Evolutionary conservation across 2,329 filamentous ascomycete species (phyloP).

Genomic region (Atkinsonella texensis): DNA sequence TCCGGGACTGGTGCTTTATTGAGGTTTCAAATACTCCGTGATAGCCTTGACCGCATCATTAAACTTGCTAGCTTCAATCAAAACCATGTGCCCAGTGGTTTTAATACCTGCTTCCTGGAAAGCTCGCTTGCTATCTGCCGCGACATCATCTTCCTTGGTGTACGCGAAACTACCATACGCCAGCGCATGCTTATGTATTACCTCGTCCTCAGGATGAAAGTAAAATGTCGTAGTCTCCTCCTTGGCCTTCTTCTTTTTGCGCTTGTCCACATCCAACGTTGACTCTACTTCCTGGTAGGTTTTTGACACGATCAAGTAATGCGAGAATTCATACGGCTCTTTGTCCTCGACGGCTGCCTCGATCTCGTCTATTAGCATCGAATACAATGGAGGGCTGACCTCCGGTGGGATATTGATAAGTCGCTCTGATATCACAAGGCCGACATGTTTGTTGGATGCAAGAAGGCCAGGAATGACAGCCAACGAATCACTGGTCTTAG

Average conservation of each 20-base stretch:
- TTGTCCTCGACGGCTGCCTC: slow-evolving; percentile 77
- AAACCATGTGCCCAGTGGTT: slow-evolving; percentile 70
- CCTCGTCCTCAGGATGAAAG: slow-evolving; percentile 94
- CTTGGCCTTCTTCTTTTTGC: slow-evolving; percentile 53
- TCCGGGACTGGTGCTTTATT: neutral
- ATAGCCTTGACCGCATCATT: slow-evolving; percentile 64
- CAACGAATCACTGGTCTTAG: slow-evolving; percentile 41
- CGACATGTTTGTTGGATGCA: slow-evolving; percentile 47
- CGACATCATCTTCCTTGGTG: slow-evolving; percentile 67
- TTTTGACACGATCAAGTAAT: slow-evolving; percentile 86
- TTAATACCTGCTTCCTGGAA: slow-evolving; percentile 90
- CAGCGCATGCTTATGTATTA: slow-evolving; percentile 63
- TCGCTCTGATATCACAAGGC: slow-evolving; percentile 80
- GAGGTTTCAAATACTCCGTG: slow-evolving; percentile 55
- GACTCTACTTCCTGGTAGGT: slow-evolving; percentile 86
- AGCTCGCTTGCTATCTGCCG: slow-evolving; percentile 81
- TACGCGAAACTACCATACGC: slow-evolving; percentile 64
- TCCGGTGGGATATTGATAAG: slow-evolving; percentile 96
- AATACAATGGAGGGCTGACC: slow-evolving; percentile 86
- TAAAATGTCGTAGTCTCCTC: slow-evolving; percentile 58
- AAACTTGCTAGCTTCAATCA: slow-evolving; percentile 74
- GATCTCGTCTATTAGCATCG: slow-evolving; percentile 86
- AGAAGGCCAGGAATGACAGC: slow-evolving; percentile 47
- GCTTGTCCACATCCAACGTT: slow-evolving; percentile 53
- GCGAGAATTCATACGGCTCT: slow-evolving; percentile 85